Conservation (phyloP, 495 filamentous ascomycete species). For the Aspergillus campestris region DNA sequence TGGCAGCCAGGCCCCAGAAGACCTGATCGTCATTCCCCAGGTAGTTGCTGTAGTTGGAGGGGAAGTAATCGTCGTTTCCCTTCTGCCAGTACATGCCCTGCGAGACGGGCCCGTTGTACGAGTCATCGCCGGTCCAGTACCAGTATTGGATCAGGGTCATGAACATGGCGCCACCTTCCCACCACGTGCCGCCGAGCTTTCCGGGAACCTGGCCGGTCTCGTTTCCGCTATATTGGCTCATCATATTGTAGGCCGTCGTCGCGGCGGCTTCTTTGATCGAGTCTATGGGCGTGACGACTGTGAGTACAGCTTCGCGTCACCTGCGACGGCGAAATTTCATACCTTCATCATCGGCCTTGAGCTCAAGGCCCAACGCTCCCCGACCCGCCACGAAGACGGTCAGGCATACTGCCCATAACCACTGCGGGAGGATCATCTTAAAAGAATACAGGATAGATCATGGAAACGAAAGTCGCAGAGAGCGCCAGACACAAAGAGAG, state of each 20-base stretch:
- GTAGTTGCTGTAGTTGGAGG: slow-evolving; percentile 39
- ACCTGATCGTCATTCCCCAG: slow-evolving; percentile 69
- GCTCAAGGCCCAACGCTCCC: slow-evolving; percentile 21
- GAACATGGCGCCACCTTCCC: slow-evolving; percentile 70
- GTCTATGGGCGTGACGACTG: slow-evolving; percentile 19
- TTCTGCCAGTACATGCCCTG: slow-evolving; percentile 62
- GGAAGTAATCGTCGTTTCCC: slow-evolving; percentile 60
- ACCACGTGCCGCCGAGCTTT: slow-evolving; percentile 61
- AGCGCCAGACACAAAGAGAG: not conserved
- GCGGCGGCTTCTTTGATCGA: slow-evolving; percentile 55
- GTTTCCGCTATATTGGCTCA: slow-evolving; percentile 58
- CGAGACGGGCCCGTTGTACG: slow-evolving; percentile 56
- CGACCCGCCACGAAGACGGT: slow-evolving; percentile 19
- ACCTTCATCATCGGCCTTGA: slow-evolving; percentile 29
- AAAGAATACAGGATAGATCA: not conserved
- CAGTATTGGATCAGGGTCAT: slow-evolving; percentile 71
- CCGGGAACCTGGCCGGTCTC: slow-evolving; percentile 53
- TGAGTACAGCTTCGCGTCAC: not conserved
- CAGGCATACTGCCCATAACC: slow-evolving; percentile 15
- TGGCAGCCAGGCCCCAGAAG: slow-evolving; percentile 70
- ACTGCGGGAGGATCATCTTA: slow-evolving; percentile 17
- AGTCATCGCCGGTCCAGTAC: slow-evolving; percentile 61
- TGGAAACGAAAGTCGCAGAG: not conserved
- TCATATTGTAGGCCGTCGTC: slow-evolving; percentile 54
- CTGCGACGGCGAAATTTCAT: not conserved